Base-by-base conservation (phyloP, 2,329 filamentous ascomycete species). In the Zymoseptoria brevis region DNA sequence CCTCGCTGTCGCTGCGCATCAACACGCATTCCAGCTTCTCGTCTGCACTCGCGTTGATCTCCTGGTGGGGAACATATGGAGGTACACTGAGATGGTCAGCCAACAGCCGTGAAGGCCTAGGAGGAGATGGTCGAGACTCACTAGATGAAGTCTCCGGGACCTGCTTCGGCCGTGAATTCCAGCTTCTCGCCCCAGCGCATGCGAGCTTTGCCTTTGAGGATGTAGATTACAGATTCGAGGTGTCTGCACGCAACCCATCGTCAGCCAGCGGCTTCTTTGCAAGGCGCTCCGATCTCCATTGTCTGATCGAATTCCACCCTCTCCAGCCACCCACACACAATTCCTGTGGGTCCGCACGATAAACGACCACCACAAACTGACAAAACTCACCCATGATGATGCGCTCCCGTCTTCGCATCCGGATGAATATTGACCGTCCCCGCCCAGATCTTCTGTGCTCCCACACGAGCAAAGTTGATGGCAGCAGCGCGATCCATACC, bases 141-240 rank as follows among this genome's bases (percentile, higher is more conserved):
- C 74, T 74, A 79, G 57, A 79, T 78, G 62, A 78, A 79, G 61
- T 78, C 76, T 1, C 76, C 76, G 1, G 75, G 75, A 19, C 76
- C 76, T 21, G 75, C 75, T 66, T 77, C 76, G 26, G 76, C 76
- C 1, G 73, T 75, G 64, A 76, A 79, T 65, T 78, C 73, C 56
- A 79, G 64, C 55, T 71, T 73, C 64, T 75, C 73, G 29, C 76
- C 76, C 76, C 76, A 78, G 7, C 76, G 71, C 76, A 79, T 78
- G 4, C 76, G 68, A 9, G 76, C 76, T 51, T 71, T 72, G 52
- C 76, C 76, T 62, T 76, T 76, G 26, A 79, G 62, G 9, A 78
- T 72, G 66, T 78, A 79, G 62, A 79, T 78, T 19, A 79, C 74
- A 22, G 70, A 74, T 65, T 79, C 76, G 41, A 79, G 68, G 60